Conservation (phyloP, 129 eudicot species). For the Pseudognaphalium luteoalbum region DNA sequence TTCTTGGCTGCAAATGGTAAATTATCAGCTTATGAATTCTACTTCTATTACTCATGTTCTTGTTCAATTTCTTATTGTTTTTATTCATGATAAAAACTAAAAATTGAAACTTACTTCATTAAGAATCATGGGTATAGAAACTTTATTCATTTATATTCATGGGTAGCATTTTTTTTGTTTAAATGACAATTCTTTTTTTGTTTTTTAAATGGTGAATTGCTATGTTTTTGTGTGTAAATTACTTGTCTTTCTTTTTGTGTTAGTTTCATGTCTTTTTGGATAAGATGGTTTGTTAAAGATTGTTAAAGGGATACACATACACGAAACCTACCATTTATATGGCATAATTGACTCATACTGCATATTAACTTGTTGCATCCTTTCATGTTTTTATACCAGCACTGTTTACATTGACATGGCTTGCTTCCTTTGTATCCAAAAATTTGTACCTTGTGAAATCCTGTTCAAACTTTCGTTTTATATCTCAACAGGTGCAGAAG, state of each 20-base stretch:
- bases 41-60: background rate
- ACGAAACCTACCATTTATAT: conserved; percentile 14
- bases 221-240: background rate
- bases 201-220: background rate
- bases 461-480: background rate
- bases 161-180: background rate
- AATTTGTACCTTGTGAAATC: background rate
- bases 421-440: background rate
- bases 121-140: background rate
- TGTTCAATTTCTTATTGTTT: background rate
- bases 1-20: conserved; percentile 41
- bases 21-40: background rate
- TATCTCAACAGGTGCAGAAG: conserved; percentile 38
- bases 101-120: too few species aligned
- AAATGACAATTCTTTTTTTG: background rate
- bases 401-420: background rate
- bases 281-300: conserved; percentile 18
- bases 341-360: background rate
- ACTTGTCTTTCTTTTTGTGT: conserved; percentile 12
- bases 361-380: background rate
- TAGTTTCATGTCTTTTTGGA: background rate
- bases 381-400: background rate
- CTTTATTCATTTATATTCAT: background rate
- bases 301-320: conserved; percentile 1
- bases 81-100: background rate